Conservation (phyloP, 768 basidiomycete species). For the Cubamyces lactineus region DNA sequence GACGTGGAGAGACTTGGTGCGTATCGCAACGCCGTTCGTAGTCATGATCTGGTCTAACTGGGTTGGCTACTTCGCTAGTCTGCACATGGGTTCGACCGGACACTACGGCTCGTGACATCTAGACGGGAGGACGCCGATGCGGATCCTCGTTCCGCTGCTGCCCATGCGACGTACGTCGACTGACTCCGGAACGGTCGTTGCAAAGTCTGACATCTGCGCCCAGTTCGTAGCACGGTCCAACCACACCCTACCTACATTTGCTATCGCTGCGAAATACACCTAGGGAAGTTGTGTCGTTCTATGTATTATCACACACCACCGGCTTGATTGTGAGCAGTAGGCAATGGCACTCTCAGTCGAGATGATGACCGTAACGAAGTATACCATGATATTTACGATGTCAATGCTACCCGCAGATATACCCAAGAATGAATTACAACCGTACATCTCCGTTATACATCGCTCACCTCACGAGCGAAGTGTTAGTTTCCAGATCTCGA, state of each 20-base stretch:
- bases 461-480: slow-evolving; percentile 1
- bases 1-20: slow-evolving; percentile 80
- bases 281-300: too few relatives aligned
- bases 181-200: neutral
- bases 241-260: too few relatives aligned
- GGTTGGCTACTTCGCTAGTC: slow-evolving; percentile 44
- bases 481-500: slow-evolving; percentile 73
- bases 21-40: slow-evolving; percentile 26
- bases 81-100: slow-evolving; percentile 76
- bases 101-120: slow-evolving; percentile 58
- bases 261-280: too few relatives aligned
- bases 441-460: neutral
- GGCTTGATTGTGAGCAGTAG: too few relatives aligned
- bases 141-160: slow-evolving; percentile 17
- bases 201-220: neutral
- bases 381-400: slow-evolving; percentile 4
- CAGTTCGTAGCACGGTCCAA: slow-evolving; percentile 3
- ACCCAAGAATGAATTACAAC: neutral
- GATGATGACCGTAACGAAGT: neutral
- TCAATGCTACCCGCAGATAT: neutral
- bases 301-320: too few relatives aligned
- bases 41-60: neutral
- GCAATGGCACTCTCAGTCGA: too few relatives aligned
- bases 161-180: slow-evolving; percentile 14
- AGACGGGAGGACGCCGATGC: slow-evolving; percentile 54